Evolutionary conservation across 768 basidiomycete species (phyloP), one percentile per base, ranked within the genome.

Genomic region (Omphalotus guepiniiformis): DNA sequence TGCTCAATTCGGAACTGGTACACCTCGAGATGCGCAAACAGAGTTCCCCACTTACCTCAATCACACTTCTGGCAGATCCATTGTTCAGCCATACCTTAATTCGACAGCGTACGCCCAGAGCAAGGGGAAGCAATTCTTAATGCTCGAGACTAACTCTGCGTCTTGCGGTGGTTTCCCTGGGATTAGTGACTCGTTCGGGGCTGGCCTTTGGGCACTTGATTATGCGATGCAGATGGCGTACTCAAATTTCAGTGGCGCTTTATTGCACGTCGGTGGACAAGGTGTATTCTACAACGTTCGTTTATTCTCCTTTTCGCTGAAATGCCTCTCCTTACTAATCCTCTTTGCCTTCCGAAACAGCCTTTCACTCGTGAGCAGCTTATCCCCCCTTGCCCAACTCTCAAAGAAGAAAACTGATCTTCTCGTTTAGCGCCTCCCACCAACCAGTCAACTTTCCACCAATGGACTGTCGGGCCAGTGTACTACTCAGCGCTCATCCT

Each of bases 101-200:
- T 74, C 78, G 0, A 68, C 76, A 1, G 53, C 54, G 43, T 68
- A 69, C 12, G 78, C 79, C 0, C 67, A 42, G 27, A 21, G 30
- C 0, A 64, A 64, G 27, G 61, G 64, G 2, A 73, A 77, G 52
- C 71, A 72, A 16, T 61, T 85, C 27, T 54, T 83, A 43, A 83
- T 86, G 82, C 73, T 85, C 52, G 85, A 88, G 63, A 84, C 80
- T 11, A 85, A 85, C 55, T 79, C 80, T 0, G 83, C 81, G 1
- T 79, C 78, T 25, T 85, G 84, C 60, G 82, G 82, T 61, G 83
- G 83, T 22, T 84, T 85, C 57, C 59, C 74, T 4, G 85, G 83
- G 0, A 62, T 85, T 26, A 77, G 74, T 37, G 78, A 85, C 53
- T 73, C 73, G 9, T 85, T 82, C 55, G 80, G 75, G 2, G 80